phyloP scores from a whole-genome alignment of 805 yeast genomes.

The Brettanomyces nanus region DNA sequence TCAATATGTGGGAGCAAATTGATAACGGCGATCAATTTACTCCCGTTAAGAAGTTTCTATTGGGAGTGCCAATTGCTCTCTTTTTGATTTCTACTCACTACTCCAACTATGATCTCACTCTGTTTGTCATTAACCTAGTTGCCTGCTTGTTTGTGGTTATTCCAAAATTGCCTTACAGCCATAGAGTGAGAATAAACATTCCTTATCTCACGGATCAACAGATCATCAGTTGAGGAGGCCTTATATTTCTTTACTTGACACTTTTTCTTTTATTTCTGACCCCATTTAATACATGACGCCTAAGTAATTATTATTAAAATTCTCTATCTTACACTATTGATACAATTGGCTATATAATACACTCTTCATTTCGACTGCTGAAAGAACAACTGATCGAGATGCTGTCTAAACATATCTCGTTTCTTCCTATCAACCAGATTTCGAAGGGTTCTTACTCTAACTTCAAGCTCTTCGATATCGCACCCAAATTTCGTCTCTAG shows the following conservation, averaged over 20 bases:
- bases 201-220: constrained; percentile 37
- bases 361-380: no score
- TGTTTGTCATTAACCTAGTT: constrained; percentile 70
- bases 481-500: constrained; percentile 16
- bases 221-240: constrained; percentile 20
- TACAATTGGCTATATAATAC: no score
- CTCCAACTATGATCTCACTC: constrained; percentile 70
- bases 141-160: constrained; percentile 82
- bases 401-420: constrained; percentile 1
- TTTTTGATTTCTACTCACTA: constrained; percentile 87
- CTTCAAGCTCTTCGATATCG: constrained; percentile 14
- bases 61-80: constrained; percentile 86
- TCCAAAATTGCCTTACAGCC: constrained; percentile 83
- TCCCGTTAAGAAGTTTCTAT: constrained; percentile 87
- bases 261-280: no score
- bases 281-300: no score
- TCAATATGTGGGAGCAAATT: constrained; percentile 98
- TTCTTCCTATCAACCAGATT: constrained; percentile 14
- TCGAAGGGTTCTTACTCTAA: constrained; percentile 14
- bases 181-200: constrained; percentile 62
- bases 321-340: no score
- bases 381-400: background rate
- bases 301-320: no score
- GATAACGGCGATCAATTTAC: constrained; percentile 90
- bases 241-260: no score